phyloP scores from a whole-genome alignment of 371 early-diverging fungal species.

The Mortierella sp. region DNA sequence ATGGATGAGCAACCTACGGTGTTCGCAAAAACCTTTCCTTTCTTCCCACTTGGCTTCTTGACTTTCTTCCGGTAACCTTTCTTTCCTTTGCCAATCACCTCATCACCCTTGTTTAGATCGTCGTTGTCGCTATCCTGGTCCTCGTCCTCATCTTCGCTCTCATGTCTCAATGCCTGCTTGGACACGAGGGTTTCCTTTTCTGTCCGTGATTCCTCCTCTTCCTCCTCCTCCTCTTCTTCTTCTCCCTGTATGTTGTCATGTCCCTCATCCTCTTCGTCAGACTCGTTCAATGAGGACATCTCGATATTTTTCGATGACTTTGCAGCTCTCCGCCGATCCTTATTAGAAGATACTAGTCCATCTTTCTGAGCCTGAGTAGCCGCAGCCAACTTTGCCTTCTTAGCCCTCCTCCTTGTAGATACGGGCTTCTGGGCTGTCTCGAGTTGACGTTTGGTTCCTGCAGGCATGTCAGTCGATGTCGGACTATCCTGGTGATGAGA shows the following conservation, averaged over 20 bases:
- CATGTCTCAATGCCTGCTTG: no score
- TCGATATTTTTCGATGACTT: conserved; percentile 11
- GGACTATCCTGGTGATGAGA: not conserved
- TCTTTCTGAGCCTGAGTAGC: conserved; percentile 5
- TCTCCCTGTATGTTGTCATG: conserved; percentile 9
- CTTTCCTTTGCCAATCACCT: conserved; percentile 29
- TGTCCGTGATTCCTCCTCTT: no score
- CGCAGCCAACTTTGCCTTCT: conserved; percentile 37
- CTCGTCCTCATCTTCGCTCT: conserved; percentile 13
- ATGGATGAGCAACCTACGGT: conserved; percentile 44
- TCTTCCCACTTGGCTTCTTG: conserved; percentile 53
- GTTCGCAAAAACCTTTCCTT: conserved; percentile 50
- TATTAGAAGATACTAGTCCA: conserved; percentile 31
- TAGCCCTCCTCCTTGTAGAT: conserved; percentile 45
- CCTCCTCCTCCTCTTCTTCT: conserved; percentile 17
- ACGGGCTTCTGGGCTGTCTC: conserved; percentile 40
- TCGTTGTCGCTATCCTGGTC: conserved; percentile 5
- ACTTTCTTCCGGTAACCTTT: conserved; percentile 45
- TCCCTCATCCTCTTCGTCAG: conserved; percentile 8
- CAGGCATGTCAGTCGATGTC: conserved; percentile 24
- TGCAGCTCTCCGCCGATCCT: conserved; percentile 31
- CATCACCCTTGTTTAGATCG: no score
- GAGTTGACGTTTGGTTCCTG: conserved; percentile 39
- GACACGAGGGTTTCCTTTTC: no score
- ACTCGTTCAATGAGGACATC: not conserved